Evolutionary conservation across 2,329 filamentous ascomycete species (phyloP), one percentile per base, ranked within the genome.

Genomic region (Paramyrothecium roridum): DNA sequence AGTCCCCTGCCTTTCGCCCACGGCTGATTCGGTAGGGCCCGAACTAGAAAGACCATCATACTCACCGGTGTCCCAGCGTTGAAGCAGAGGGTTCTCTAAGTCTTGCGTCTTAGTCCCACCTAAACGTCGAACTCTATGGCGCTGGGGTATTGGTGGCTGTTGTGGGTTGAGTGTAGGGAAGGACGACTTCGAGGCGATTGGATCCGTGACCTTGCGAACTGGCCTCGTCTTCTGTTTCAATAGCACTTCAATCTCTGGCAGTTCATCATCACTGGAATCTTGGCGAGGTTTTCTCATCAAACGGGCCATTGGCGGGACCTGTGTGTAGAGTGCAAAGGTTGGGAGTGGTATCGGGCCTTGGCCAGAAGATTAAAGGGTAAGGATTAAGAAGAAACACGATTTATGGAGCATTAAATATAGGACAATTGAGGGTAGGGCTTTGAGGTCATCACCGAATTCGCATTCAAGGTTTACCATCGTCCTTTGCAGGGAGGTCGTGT

Each of bases 221-320:
- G 7, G 11, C 6, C 3, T 17, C 20, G 26, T 37, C 13, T 7
- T 43, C 26, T 58, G 23, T 10, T 56, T 59, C 21, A 67, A 48
- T 10, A 76, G 56, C 2, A 67, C 65, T 43, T 71, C 67, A 22
- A 76, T 55, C 34, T 74, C 73, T 2, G 76, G 74, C 23, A 78
- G 70, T 34, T 78, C 76, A 46, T 79, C 75, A 20, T 77, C 73
- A 52, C 69, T 71, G 19, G 70, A 69, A 47, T 63, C 59, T 50
- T 55, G 65, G 49, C 60, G 64, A 30, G 26, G 26, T 16, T 43
- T 43, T 8, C 71, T 64, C 30, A 63, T 61, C 12, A 69, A 59
- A 22, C 64, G 64, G 52, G 67, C 62, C 69, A 71, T 71, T 21
- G 23, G 55, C 37, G n/a, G n/a, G 8, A 8, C 16, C 7, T 8